These are phyloP conservation scores for Coemansia sp. DNA, from an alignment of 192 early-diverging fungal genomes.

Conservation along the genomic window DNA sequence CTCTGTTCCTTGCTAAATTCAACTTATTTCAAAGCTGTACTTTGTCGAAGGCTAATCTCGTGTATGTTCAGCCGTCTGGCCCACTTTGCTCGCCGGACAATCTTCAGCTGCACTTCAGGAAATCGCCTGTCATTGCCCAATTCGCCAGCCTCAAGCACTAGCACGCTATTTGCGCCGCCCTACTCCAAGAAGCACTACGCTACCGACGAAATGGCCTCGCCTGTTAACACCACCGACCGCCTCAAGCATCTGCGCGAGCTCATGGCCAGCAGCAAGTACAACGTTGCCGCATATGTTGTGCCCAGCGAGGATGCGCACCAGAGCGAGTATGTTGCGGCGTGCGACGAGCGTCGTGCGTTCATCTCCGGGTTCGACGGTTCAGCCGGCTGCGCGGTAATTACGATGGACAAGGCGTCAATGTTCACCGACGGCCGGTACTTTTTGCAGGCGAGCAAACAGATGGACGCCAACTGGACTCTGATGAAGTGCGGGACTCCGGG, in stretches of 20 bases:
- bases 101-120: conserved; percentile 21
- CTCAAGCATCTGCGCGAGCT: conserved; percentile 59
- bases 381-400: conserved; percentile 90
- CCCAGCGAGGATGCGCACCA: conserved; percentile 97
- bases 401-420: conserved; percentile 70
- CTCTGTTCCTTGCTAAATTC: background rate
- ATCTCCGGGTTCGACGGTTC: conserved; percentile 98
- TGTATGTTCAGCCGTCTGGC: conserved; percentile 32
- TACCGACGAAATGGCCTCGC: conserved; percentile 19
- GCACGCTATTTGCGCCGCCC: conserved; percentile 10
- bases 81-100: conserved; percentile 21
- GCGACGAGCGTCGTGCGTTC: conserved; percentile 82
- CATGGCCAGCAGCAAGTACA: conserved; percentile 54
- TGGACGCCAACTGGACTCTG: conserved; percentile 90
- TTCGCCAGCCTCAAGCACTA: conserved; percentile 6
- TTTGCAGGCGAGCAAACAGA: conserved; percentile 87
- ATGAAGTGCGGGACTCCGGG: conserved; percentile 88
- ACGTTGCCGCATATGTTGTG: conserved; percentile 66
- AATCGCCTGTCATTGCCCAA: conserved; percentile 1
- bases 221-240: conserved; percentile 53
- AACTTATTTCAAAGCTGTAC: background rate
- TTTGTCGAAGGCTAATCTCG: background rate
- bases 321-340: conserved; percentile 92
- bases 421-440: conserved; percentile 99
- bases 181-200: conserved; percentile 2